These are phyloP conservation scores for Plasmopara muralis DNA, from an alignment of 352 stramenopile genomes.

Conservation along the genomic window DNA sequence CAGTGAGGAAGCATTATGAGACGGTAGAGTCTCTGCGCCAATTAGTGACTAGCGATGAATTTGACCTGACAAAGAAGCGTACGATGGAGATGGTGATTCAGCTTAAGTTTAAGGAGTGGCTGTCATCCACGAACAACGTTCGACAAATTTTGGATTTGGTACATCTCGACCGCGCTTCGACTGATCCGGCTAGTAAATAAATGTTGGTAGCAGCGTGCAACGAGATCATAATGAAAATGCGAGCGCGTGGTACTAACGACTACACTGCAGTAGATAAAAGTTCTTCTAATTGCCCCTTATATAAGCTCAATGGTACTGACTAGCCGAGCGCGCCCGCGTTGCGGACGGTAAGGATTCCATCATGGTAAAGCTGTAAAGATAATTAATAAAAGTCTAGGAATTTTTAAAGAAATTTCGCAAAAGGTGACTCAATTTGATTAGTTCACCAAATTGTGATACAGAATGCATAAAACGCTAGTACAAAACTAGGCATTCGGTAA, in stretches of 20 bases:
- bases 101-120: conserved; percentile 83
- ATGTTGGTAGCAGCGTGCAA: conserved; percentile 7
- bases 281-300: conserved; percentile 8
- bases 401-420: too few relatives aligned
- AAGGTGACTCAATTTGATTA: too few relatives aligned
- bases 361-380: too few relatives aligned
- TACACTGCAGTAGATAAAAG: conserved; percentile 29
- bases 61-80: conserved; percentile 70
- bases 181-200: conserved; percentile 17
- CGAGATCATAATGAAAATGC: conserved; percentile 4
- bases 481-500: too few relatives aligned
- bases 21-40: conserved; percentile 67
- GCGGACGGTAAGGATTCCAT: too few relatives aligned
- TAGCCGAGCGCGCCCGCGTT: too few relatives aligned
- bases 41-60: conserved; percentile 73
- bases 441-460: too few relatives aligned
- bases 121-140: conserved; percentile 78
- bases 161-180: conserved; percentile 55
- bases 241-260: conserved; percentile 4
- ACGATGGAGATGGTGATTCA: conserved; percentile 81
- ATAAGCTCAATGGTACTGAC: background rate
- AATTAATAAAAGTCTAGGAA: too few relatives aligned
- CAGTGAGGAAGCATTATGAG: conserved; percentile 62
- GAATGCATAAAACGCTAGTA: too few relatives aligned
- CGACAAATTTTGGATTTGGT: conserved; percentile 87